Conservation (phyloP, 2,329 filamentous ascomycete genomes). For the Penicillium sp. region DNA sequence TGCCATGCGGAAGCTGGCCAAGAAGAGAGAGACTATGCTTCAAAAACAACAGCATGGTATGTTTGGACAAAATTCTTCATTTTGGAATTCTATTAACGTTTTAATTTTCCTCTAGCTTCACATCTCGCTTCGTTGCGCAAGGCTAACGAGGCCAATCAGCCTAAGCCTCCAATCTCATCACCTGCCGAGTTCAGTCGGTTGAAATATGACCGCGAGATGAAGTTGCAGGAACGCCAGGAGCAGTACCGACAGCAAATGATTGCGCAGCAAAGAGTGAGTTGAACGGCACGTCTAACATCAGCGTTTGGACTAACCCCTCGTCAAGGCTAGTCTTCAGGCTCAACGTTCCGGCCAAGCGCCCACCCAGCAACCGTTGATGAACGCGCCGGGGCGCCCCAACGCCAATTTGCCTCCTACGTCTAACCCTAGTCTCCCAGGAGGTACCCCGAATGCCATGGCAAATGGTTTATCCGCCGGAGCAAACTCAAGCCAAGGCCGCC, state of each 20-base stretch:
- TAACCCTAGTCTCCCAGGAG: constrained; percentile 39
- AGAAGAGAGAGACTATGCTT: constrained; percentile 82
- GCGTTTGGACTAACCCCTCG: constrained; percentile 13
- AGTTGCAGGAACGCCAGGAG: constrained; percentile 58
- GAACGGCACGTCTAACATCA: neutral
- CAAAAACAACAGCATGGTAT: constrained; percentile 84
- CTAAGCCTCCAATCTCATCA: constrained; percentile 65
- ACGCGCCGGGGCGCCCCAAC: constrained; percentile 40
- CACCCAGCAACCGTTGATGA: constrained; percentile 42
- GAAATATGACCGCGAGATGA: constrained; percentile 82
- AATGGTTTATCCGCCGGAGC: constrained; percentile 47
- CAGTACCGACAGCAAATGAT: constrained; percentile 66
- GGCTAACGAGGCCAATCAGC: constrained; percentile 67
- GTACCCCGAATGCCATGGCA: constrained; percentile 47
- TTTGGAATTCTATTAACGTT: constrained; percentile 15
- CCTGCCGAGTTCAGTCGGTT: constrained; percentile 89
- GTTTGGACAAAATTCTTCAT: constrained; percentile 7
- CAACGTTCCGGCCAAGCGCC: constrained; percentile 46
- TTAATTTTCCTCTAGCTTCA: constrained; percentile 48
- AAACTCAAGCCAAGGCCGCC: constrained; percentile 40
- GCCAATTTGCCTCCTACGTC: constrained; percentile 42
- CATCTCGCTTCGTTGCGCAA: constrained; percentile 80
- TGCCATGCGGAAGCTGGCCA: constrained; percentile 91
- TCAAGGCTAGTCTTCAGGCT: constrained; percentile 44
- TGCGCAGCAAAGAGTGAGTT: constrained; percentile 54